Evolutionary conservation across 306 rosid genomes (phyloP).

Genomic region (Vigna trinervia): DNA sequence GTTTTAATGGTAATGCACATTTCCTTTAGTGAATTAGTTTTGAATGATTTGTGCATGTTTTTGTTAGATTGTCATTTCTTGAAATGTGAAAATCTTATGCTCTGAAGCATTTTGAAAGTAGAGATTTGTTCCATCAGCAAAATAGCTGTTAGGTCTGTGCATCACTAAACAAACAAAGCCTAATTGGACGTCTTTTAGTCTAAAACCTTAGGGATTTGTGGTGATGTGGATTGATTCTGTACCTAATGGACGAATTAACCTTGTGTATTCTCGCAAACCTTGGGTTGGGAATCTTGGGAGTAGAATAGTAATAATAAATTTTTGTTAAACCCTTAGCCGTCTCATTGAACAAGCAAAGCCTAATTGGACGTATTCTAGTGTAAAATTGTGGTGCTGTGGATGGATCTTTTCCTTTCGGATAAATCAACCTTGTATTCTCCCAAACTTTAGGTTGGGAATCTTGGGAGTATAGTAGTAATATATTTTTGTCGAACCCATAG

Average conservation of each 20-base stretch:
- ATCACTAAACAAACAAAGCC: not conserved
- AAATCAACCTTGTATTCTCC: constrained; percentile 22
- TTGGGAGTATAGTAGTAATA: not conserved
- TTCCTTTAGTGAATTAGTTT: not conserved
- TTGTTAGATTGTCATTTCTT: not conserved
- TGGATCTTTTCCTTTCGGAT: not conserved
- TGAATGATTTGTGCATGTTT: not conserved
- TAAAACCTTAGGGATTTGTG: not conserved
- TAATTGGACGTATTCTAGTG: not conserved
- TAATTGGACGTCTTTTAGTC: constrained; percentile 5
- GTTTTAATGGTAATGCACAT: too few relatives aligned
- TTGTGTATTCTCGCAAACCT: constrained; percentile 17
- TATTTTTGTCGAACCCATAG: not conserved
- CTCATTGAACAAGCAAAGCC: not conserved
- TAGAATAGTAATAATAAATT: not conserved
- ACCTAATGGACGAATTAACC: not conserved
- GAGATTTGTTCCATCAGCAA: not conserved
- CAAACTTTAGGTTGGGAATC: not conserved
- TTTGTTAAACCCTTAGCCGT: not conserved
- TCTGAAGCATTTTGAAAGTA: not conserved
- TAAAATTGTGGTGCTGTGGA: not conserved
- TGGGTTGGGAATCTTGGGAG: not conserved
- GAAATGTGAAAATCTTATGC: not conserved
- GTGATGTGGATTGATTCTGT: not conserved
- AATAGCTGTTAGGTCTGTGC: not conserved